Base-by-base conservation (phyloP, 148 eudicot genomes). In the Camellia sinensis region DNA sequence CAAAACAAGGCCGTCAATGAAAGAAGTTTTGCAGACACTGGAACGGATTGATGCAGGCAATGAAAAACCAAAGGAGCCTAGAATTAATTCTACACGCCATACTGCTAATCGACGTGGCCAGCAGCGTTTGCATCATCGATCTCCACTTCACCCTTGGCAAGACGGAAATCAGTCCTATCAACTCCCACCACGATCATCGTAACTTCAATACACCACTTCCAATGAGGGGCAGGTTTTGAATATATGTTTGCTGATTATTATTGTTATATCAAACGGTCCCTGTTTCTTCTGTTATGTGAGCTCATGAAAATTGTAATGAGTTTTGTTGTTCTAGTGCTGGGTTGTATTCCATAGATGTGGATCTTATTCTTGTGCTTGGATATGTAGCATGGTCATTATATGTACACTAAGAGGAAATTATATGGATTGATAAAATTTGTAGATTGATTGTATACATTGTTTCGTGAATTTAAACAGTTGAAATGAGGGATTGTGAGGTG, bases 1-100 rank as follows among this genome's bases (percentile, higher is more conserved):
- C 1, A 88, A 80, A 80, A 61, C 63, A 15, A 83, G 98, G 61
- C 97, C 97, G 17, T 83, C 97, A 11, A 95, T 95, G 97, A 80
- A 89, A 82, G 96, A 89, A 81, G 91, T 93, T 12, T 82, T 93
- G 14, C 89, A 86, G 81, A 79, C 73, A 45, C 84, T 95, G 2
- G 89, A 88, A 76, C 78, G 50, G 29, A 72, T 88, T 15, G 85
- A 81, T 9, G 87, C 82, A 18, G 67, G 78, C 21, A 84, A 85
- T 44, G 92, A 85, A 46, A 87, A 77, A 67, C 86, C 82, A 12
- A 89, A 40, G 76, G 89, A 82, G 18, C 73, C 84, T 10, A 85
- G 85, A 76, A 83, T 67, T 19, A 62, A 69, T 77, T 76, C 87
- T 13, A 29, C 60, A n/a, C 29, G 85, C 77, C 82, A 77, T 7